These are phyloP conservation scores for Ilyonectria robusta DNA, from an alignment of 2,329 filamentous ascomycete genomes.

Conservation along the genomic window DNA sequence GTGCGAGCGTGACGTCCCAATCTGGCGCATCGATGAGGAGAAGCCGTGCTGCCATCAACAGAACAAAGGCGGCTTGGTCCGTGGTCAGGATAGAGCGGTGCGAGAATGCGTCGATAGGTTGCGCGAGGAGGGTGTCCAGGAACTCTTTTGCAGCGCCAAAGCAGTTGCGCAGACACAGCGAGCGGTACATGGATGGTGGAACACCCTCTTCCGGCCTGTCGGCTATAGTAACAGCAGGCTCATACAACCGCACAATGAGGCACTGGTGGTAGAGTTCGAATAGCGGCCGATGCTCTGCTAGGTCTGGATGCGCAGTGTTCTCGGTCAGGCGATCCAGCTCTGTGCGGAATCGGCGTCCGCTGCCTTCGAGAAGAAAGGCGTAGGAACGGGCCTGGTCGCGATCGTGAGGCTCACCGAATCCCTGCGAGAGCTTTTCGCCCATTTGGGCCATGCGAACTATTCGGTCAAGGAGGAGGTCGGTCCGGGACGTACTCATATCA, in stretches of 20 bases:
- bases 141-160: conserved; percentile 53
- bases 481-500: conserved; percentile 41
- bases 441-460: conserved; percentile 54
- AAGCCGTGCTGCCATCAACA: conserved; percentile 41
- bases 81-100: conserved; percentile 39
- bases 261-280: conserved; percentile 54
- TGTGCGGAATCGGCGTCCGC: conserved; percentile 50
- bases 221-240: conserved; percentile 55
- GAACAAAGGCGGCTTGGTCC: conserved; percentile 41
- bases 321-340: conserved; percentile 53
- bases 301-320: conserved; percentile 39
- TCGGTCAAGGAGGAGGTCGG: conserved; percentile 53
- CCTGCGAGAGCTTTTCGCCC: conserved; percentile 52
- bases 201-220: conserved; percentile 45
- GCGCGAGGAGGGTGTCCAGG: conserved; percentile 49
- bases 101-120: conserved; percentile 44
- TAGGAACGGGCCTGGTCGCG: conserved; percentile 47
- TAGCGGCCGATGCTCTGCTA: conserved; percentile 9
- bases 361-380: conserved; percentile 52
- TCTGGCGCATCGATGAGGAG: conserved; percentile 43
- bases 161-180: conserved; percentile 54
- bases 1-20: conserved; percentile 41
- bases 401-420: conserved; percentile 51
- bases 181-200: conserved; percentile 46
- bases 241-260: conserved; percentile 55